phyloP scores from a whole-genome alignment of 768 basidiomycete species.

The Amanita thiersii region DNA sequence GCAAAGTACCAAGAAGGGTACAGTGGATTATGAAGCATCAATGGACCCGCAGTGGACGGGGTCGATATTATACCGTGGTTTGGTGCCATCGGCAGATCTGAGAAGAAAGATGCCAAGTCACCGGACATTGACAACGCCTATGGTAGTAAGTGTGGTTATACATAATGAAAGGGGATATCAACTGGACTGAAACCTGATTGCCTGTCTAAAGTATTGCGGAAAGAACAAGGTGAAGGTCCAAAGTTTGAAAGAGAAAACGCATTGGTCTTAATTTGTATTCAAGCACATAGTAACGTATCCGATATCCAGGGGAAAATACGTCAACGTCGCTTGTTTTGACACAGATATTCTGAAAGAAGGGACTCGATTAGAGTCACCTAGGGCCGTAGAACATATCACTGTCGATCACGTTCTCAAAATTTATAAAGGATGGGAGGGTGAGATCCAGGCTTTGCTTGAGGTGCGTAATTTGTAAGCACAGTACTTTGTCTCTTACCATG shows the following conservation, averaged over 20 bases:
- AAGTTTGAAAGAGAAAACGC: background rate
- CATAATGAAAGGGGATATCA: background rate
- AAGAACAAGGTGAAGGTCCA: constrained; percentile 8
- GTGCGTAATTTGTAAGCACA: background rate
- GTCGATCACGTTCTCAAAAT: background rate
- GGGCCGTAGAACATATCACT: background rate
- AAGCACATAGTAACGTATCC: background rate
- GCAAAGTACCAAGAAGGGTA: background rate
- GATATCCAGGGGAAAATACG: background rate
- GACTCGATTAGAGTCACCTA: background rate
- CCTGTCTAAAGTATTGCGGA: constrained; percentile 17
- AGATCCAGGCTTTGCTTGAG: background rate
- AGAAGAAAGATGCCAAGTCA: constrained; percentile 20
- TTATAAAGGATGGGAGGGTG: background rate
- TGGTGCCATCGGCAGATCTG: constrained; percentile 20
- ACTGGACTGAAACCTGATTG: constrained; percentile 4
- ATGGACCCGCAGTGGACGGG: constrained; percentile 29
- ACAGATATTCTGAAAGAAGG: background rate
- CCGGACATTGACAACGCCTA: constrained; percentile 15
- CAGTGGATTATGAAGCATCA: constrained; percentile 6
- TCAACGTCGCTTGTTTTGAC: background rate
- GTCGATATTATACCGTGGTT: constrained; percentile 23
- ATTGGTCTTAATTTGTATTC: background rate
- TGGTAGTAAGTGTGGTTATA: constrained; percentile 15
- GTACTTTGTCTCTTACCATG: background rate